phyloP scores from a whole-genome alignment of 345 rosid genomes.

The Laguncularia racemosa region DNA sequence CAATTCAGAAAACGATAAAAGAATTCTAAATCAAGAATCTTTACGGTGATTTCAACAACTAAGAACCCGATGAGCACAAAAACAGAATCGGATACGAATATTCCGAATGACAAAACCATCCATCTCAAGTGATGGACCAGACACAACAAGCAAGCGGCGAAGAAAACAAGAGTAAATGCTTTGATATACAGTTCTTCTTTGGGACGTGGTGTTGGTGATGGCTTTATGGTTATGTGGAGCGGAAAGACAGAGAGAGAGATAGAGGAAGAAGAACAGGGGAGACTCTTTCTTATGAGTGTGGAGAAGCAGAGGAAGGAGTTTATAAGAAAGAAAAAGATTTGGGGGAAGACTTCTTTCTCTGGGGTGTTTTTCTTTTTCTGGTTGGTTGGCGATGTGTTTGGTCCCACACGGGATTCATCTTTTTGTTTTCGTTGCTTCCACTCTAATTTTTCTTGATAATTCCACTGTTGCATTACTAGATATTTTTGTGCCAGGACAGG shows the following conservation, averaged over 20 bases:
- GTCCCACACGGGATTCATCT: conserved; percentile 29
- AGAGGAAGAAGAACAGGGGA: conserved; percentile 6
- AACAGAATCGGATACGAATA: conserved; percentile 41
- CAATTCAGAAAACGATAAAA: conserved; percentile 16
- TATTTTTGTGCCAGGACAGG: no score
- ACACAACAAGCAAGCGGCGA: conserved; percentile 29
- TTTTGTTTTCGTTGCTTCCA: conserved; percentile 24
- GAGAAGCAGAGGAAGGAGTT: no score
- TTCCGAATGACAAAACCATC: conserved; percentile 15
- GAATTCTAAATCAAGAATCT: conserved; percentile 21
- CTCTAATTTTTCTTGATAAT: conserved; percentile 14
- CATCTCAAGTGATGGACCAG: conserved; percentile 12
- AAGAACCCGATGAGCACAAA: conserved; percentile 27
- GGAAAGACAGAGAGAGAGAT: background rate
- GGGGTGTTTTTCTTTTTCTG: background rate
- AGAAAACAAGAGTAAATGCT: conserved; percentile 4
- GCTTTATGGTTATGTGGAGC: background rate
- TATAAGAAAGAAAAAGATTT: no score
- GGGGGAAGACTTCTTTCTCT: no score
- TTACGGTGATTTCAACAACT: conserved; percentile 12
- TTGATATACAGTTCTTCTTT: background rate
- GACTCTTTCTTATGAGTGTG: background rate
- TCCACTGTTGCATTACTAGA: no score
- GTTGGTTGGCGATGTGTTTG: conserved; percentile 23
- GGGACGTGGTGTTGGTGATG: background rate